Conservation (phyloP, 805 yeast species). For the Ogataea trehaloabstinens region DNA sequence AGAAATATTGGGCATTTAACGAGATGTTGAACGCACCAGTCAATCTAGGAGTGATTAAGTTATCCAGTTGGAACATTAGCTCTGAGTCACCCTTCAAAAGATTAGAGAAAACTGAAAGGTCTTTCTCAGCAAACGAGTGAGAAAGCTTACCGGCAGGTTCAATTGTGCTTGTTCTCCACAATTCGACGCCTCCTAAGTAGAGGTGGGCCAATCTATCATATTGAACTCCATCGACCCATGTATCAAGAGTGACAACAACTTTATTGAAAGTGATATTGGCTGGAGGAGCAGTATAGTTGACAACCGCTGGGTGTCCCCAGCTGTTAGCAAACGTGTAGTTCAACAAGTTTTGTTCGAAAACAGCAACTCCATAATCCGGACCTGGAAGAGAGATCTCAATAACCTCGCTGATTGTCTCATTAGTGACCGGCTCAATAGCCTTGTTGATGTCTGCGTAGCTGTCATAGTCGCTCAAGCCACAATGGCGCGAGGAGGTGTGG, state of each 20-base stretch:
- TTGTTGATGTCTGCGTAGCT: neutral
- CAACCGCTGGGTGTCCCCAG: conserved; percentile 56
- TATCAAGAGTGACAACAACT: conserved; percentile 52
- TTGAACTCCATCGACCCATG: conserved; percentile 57
- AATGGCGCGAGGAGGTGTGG: too few relatives aligned
- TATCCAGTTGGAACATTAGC: conserved; percentile 62
- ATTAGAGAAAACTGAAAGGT: conserved; percentile 53
- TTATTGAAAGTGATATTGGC: conserved; percentile 43
- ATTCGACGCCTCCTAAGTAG: conserved; percentile 57
- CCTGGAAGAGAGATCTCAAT: conserved; percentile 32
- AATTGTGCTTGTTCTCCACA: conserved; percentile 85
- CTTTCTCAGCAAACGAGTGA: conserved; percentile 55
- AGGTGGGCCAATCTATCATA: conserved; percentile 66
- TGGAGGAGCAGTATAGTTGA: conserved; percentile 43
- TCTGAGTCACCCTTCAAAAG: conserved; percentile 46
- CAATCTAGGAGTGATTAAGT: conserved; percentile 49
- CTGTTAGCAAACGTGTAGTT: conserved; percentile 53
- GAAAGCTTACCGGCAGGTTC: conserved; percentile 62
- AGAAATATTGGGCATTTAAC: conserved; percentile 51
- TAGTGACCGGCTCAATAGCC: neutral
- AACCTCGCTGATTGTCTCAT: conserved; percentile 21
- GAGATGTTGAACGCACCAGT: conserved; percentile 60
- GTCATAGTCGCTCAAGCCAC: neutral
- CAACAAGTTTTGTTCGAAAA: conserved; percentile 40
- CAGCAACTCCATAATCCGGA: conserved; percentile 33